Base-by-base conservation (phyloP, 371 early-diverging fungal species). In the Umbelopsis sp. region DNA sequence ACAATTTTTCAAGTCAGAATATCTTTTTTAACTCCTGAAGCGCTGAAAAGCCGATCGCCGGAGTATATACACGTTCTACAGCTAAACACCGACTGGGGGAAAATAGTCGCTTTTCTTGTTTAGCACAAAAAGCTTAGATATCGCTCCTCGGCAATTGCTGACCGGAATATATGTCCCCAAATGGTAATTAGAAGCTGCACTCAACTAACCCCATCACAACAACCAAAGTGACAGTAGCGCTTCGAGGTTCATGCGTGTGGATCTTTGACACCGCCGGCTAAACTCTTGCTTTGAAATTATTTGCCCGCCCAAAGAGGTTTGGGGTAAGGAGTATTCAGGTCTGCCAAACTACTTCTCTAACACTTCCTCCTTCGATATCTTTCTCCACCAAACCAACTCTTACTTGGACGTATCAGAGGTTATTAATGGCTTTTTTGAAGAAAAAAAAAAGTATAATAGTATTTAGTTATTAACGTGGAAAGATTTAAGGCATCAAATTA, bases 111-210 rank as follows among this genome's bases (percentile, higher is more conserved):
- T 45, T 45, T 10, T 18, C 45, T 4, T 45, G 10, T 45, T 45
- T 48, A 48, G 48, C n/a, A 16, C 6, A 20, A 48, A 10, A 48
- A 10, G 18, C 16, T n/a, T 41, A 12, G 41, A 41, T 41, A 16
- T 48, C 20, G 20, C 6, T 16, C 48, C 20, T 48, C 48, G 48
- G 57, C 57, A 24, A 14, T 35, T 16, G 16, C 32, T 57, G 29
- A 11, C 12, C 57, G 57, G 57, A 35, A 35, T 57, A 57, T 57
- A 16, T 57, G 57, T 16, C 57, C 57, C 6, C 35, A 57, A 57
- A 57, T 57, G 57, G 57, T 10, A 57, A 57, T 37, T 57, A 57
- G 57, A 9, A 10, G n/a, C 35, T 57, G 52, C 29, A 29, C 18
- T 5, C n/a, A 41, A 10, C 12, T 41, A 41, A 12, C 41, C 41